phyloP scores from a whole-genome alignment of 179 eudicot species.

The Spergularia azorica region DNA sequence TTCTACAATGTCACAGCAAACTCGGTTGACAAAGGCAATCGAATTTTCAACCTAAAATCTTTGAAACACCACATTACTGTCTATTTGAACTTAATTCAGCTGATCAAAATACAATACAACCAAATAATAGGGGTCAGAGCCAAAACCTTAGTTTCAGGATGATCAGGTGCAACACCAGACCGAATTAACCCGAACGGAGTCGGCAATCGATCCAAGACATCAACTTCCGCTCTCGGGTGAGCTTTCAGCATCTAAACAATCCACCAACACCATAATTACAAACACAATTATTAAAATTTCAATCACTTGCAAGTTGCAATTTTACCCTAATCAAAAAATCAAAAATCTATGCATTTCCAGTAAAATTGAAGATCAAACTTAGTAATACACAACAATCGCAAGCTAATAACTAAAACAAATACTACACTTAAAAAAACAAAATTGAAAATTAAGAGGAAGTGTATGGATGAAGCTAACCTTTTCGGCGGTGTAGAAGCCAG shows the following conservation, averaged over 20 bases:
- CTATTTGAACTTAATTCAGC: neutral
- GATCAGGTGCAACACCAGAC: slow-evolving; percentile 97
- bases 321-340: neutral
- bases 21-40: neutral
- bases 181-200: slow-evolving; percentile 89
- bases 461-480: slow-evolving; percentile 44
- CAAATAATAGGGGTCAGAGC: too few species aligned
- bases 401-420: neutral
- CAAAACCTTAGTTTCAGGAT: slow-evolving; percentile 89
- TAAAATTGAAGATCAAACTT: neutral
- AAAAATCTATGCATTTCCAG: neutral
- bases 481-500: slow-evolving; percentile 91
- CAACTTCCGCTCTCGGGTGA: slow-evolving; percentile 74
- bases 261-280: neutral
- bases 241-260: slow-evolving; percentile 71
- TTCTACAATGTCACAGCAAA: neutral
- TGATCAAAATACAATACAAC: neutral
- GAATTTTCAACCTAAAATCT: too few species aligned
- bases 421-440: neutral
- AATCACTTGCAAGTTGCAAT: neutral
- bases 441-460: neutral
- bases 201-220: slow-evolving; percentile 88
- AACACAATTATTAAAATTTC: neutral
- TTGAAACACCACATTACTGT: too few species aligned
- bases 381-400: neutral